Base-by-base conservation (phyloP, 2,329 filamentous ascomycete species). In the Colletotrichum spinosum region DNA sequence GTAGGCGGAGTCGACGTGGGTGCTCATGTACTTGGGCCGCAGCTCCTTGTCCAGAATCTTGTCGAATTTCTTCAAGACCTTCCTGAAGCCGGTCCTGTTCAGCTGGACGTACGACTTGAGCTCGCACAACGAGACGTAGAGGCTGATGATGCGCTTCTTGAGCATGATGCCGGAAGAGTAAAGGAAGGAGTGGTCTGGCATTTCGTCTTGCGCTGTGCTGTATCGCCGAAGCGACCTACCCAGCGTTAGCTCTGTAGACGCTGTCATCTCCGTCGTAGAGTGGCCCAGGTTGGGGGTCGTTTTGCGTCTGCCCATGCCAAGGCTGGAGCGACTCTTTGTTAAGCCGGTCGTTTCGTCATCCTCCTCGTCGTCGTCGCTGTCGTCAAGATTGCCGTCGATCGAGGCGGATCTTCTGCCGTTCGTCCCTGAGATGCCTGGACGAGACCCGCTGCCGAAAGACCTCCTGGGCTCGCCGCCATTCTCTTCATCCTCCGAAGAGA, bases 31-130 rank as follows among this genome's bases (percentile, higher is more conserved):
- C 50, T 85, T 82, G 12, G 87, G 82, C 70, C 95, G 94, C 60
- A 98, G 83, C 71, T 90, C 90, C 69, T 90, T 90, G 77, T 97
- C 91, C 63, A 97, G 81, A 62, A 92, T 98, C 83, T 99, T 99
- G 84, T 99, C 96, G 74, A 96, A 99, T 78, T 99, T 99, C 81
- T 99, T 99, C 70, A 98, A 81, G 1, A 97, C 94, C 79, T 99
- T 99, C 73, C 90, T 88, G 80, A 99, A 99, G 11, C 96, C 96
- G 0, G 96, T 99, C 79, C 92, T 92, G 84, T 99, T 99, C 68
- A 99, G 88, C 80, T 98, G 95, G 60, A 94, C 90, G 74, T 94
- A 99, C 2, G 95, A 98, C 75, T 97, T 97, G 72, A 99, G 87
- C 77, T 97, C 96, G 80, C 95, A 97, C 15, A 98, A 83, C 69